Evolutionary conservation across 306 rosid species (phyloP).

Genomic region (Inga laurina): DNA sequence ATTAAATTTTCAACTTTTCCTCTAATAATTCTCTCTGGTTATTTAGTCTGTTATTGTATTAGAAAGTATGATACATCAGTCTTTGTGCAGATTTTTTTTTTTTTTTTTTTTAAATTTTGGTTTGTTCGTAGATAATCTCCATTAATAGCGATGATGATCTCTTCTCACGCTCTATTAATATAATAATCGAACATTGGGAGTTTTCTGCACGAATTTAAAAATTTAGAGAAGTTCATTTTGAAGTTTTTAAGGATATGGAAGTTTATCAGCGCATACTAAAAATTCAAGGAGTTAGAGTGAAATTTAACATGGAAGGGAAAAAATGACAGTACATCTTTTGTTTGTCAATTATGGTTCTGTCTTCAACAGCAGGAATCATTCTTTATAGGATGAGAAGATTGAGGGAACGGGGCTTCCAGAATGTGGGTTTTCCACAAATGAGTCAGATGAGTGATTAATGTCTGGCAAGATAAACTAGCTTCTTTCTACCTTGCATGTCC

Average conservation of each 20-base stretch:
- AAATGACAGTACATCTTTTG: no score
- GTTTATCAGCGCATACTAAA: background rate
- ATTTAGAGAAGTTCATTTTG: background rate
- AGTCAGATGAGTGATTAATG: background rate
- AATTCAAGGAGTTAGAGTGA: no score
- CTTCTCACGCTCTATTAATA: background rate
- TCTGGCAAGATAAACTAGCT: background rate
- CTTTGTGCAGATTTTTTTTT: background rate
- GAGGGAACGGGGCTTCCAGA: background rate
- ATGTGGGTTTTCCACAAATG: background rate
- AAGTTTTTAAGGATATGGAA: background rate
- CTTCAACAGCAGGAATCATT: background rate
- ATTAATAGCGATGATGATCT: background rate
- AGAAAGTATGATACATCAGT: background rate
- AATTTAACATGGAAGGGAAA: no score
- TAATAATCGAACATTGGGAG: no score
- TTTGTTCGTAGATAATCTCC: background rate
- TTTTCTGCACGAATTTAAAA: background rate
- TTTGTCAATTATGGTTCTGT: background rate
- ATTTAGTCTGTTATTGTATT: background rate
- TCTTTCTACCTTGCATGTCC: background rate
- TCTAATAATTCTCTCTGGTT: no score
- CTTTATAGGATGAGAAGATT: background rate
- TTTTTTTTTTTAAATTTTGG: no score
- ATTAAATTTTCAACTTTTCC: background rate